phyloP scores from a whole-genome alignment of 1,284 basidiomycete species.

The Testicularia cyperi region DNA sequence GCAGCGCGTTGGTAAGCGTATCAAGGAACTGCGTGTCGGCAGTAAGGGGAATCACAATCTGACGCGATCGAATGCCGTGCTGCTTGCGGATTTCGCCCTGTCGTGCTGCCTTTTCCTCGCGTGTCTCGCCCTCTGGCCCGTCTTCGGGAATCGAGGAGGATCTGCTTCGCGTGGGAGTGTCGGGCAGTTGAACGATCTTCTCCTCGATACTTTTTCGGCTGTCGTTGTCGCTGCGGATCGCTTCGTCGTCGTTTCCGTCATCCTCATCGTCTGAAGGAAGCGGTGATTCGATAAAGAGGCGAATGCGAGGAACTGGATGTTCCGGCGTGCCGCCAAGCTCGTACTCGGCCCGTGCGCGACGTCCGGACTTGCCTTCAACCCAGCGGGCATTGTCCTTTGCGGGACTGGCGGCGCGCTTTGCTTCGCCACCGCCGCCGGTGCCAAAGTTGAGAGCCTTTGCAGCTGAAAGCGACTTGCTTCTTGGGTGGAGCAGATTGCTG shows the following conservation, averaged over 20 bases:
- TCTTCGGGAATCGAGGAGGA: constrained; percentile 34
- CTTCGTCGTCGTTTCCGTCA: constrained; percentile 6
- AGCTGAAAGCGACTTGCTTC: constrained; percentile 5
- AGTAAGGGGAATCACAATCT: constrained; percentile 74
- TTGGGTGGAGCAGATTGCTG: constrained; percentile 3
- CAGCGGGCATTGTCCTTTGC: constrained; percentile 38
- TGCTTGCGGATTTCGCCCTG: constrained; percentile 29
- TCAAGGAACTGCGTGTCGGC: constrained; percentile 81
- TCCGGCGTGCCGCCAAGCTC: constrained; percentile 60
- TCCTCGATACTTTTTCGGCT: constrained; percentile 34
- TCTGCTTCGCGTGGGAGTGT: constrained; percentile 9
- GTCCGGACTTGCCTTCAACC: constrained; percentile 51
- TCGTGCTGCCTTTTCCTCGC: constrained; percentile 28
- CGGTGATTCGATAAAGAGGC: constrained; percentile 55
- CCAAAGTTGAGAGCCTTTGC: too few species aligned
- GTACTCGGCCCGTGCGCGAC: constrained; percentile 61
- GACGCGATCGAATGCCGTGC: constrained; percentile 25
- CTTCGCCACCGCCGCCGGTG: too few species aligned
- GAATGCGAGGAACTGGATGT: constrained; percentile 59
- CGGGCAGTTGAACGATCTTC: constrained; percentile 36
- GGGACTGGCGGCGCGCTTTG: constrained; percentile 14
- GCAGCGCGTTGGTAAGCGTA: constrained; percentile 72
- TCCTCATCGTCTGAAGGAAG: constrained; percentile 45
- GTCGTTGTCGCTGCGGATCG: constrained; percentile 16
- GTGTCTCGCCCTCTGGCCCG: constrained; percentile 33